These are phyloP conservation scores for Fusarium brachygibbosum DNA, from an alignment of 2,329 filamentous ascomycete genomes.

Conservation along the genomic window DNA sequence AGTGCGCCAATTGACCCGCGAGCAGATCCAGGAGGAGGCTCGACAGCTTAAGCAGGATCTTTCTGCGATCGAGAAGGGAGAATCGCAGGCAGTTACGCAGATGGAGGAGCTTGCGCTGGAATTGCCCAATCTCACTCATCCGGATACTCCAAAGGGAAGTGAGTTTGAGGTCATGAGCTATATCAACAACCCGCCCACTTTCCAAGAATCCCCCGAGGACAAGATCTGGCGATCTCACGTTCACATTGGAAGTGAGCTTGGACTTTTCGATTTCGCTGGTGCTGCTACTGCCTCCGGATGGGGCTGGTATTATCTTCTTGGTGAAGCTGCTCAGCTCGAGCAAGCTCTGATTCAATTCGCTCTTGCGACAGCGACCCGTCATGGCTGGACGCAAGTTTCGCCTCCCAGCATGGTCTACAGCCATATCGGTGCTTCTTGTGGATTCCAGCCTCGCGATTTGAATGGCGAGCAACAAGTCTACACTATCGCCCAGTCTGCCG, in stretches of 20 bases:
- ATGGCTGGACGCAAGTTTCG: conserved; percentile 84
- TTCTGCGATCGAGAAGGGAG: conserved; percentile 69
- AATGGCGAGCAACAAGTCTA: conserved; percentile 95
- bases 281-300: conserved; percentile 88
- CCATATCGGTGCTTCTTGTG: conserved; percentile 90
- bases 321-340: conserved; percentile 92
- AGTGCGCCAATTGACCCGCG: conserved; percentile 57
- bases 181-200: conserved; percentile 78
- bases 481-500: conserved; percentile 74
- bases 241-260: conserved; percentile 86
- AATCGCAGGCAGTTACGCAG: conserved; percentile 70
- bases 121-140: conserved; percentile 88
- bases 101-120: conserved; percentile 81
- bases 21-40: conserved; percentile 73
- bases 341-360: conserved; percentile 93
- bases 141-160: conserved; percentile 78
- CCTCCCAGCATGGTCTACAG: conserved; percentile 93
- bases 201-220: conserved; percentile 47
- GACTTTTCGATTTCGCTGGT: conserved; percentile 88
- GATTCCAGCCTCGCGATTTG: conserved; percentile 92
- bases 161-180: conserved; percentile 77
- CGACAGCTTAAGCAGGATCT: conserved; percentile 74
- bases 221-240: conserved; percentile 80
- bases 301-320: conserved; percentile 98
- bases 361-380: conserved; percentile 76